Evolutionary conservation across 2,329 filamentous ascomycete genomes (phyloP), one percentile per base, ranked within the genome.

Genomic region (Fusarium sp.): DNA sequence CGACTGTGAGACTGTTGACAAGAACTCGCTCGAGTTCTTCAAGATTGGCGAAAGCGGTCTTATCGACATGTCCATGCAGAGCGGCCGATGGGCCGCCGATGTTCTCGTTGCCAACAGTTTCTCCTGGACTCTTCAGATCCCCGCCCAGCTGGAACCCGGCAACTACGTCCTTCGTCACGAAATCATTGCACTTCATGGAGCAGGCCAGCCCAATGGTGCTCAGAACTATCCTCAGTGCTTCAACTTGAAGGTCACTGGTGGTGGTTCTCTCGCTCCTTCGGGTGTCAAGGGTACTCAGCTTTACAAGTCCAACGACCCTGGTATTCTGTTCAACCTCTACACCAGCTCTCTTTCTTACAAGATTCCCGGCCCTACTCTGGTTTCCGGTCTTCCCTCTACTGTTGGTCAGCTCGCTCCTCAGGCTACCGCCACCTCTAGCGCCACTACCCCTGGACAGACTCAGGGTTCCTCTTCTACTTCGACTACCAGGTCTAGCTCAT

Each of bases 21-120:
- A 89, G 80, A 82, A 80, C 3, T 78, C 82, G 6, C 85, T 92
- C 34, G 81, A 88, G 72, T 92, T 88, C 81, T 89, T 91, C 86
- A 93, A 93, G 86, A 91, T 93, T 67, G 86, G 87, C 42, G 86
- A 86, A 65, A 84, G 80, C 37, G 91, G 90, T 66, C 84, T 90
- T 29, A 82, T 87, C 66, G 73, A 79, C 54, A 85, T 90, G 72
- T 82, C 88, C 69, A 78, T 83, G 70, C 83, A 82, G 54, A 83
- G 78, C 60, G 73, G 80, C 24, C 69, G 66, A 13, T 85, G 84
- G 84, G 80, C 79, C 2, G 72, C 82, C 5, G 79, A 80, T 66
- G 79, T 86, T 1, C 80, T 89, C 66, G 85, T 88, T 73, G 74
- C 80, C 50, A 79, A 81, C 84, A 70, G 73, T 34, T 81, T 79